These are phyloP conservation scores for Talaromyces sp. DNA, from an alignment of 2,329 filamentous ascomycete species.

Conservation along the genomic window DNA sequence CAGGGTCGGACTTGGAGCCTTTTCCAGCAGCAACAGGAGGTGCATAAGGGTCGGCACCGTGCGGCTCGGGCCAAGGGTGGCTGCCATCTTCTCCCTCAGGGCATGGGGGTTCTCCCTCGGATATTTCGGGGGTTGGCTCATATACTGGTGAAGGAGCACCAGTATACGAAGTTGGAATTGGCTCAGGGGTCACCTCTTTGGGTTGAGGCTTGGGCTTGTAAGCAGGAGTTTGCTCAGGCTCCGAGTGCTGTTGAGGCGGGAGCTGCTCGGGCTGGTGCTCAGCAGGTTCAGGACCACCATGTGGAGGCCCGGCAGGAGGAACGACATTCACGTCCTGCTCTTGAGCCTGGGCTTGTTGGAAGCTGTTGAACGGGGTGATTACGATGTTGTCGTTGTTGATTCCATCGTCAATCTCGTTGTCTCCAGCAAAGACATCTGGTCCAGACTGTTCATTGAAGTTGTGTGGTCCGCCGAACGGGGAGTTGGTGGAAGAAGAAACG, in stretches of 20 bases:
- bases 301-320: neutral
- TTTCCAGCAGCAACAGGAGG: neutral
- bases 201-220: neutral
- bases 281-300: neutral
- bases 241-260: slow-evolving; percentile 13
- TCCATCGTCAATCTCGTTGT: slow-evolving; percentile 9
- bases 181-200: neutral
- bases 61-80: neutral
- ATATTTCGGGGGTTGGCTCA: neutral
- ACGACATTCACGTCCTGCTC: slow-evolving; percentile 5
- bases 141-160: neutral
- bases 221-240: slow-evolving; percentile 8
- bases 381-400: slow-evolving; percentile 17
- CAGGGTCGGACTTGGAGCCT: neutral
- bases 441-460: slow-evolving; percentile 10
- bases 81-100: slow-evolving; percentile 7
- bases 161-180: neutral
- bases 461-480: slow-evolving; percentile 9
- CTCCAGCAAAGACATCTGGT: neutral
- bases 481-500: neutral
- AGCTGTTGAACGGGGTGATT: slow-evolving; percentile 8
- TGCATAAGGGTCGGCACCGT: neutral
- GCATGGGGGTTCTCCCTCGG: neutral
- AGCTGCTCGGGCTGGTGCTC: neutral
- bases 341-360: neutral